Conservation (phyloP, 768 basidiomycete species). For the Hydnomerulius pinastri region DNA sequence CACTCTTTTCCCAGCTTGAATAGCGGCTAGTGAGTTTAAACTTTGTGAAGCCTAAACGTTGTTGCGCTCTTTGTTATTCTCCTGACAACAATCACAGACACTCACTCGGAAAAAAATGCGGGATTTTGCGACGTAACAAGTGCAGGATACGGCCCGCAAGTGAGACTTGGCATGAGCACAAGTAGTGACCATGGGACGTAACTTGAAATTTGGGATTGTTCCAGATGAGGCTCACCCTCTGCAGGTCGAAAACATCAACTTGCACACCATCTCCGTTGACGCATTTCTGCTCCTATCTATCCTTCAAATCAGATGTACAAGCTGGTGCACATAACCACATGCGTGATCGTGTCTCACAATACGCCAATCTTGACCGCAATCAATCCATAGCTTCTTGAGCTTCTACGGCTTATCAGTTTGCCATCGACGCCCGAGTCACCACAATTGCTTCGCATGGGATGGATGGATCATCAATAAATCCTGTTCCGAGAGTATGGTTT, state of each 20-base stretch:
- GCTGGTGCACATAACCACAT: too few species aligned
- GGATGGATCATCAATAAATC: slow-evolving; percentile 10
- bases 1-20: slow-evolving; percentile 10
- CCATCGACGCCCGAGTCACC: slow-evolving; percentile 9
- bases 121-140: not conserved
- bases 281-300: too few species aligned
- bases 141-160: not conserved
- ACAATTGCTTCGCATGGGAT: slow-evolving; percentile 23
- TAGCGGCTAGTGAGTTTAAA: slow-evolving; percentile 4
- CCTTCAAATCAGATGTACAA: too few species aligned
- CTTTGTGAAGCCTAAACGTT: not conserved
- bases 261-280: too few species aligned
- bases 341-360: slow-evolving; percentile 20
- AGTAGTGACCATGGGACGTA: slow-evolving; percentile 17
- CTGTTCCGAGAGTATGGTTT: slow-evolving; percentile 7
- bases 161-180: too few species aligned
- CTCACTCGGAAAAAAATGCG: not conserved
- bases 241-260: too few species aligned
- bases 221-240: too few species aligned
- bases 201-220: too few species aligned
- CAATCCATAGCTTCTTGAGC: slow-evolving; percentile 16
- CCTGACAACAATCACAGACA: not conserved
- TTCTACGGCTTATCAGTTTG: slow-evolving; percentile 16
- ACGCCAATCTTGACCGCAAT: slow-evolving; percentile 24
- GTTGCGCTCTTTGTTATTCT: not conserved